Conservation (phyloP, 176 grass and related monocot species). For the Oryza meridionalis region DNA sequence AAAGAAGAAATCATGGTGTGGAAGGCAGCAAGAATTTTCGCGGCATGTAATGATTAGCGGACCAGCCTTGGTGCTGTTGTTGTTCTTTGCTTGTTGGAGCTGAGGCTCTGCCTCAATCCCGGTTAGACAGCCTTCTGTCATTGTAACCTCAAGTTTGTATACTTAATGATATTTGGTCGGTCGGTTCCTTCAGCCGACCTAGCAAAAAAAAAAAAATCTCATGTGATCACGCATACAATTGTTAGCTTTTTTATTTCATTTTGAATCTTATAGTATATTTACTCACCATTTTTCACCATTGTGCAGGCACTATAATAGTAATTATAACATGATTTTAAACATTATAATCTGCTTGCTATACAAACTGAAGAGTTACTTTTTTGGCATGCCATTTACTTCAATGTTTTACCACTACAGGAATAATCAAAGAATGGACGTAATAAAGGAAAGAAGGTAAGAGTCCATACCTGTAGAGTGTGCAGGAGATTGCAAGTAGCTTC, state of each 20-base stretch:
- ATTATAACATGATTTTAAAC: not conserved
- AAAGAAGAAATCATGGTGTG: too few relatives aligned
- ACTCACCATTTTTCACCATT: not conserved
- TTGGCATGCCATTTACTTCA: not conserved
- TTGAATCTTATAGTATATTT: not conserved
- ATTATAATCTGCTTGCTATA: not conserved
- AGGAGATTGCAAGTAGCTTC: conserved; percentile 73
- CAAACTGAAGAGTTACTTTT: not conserved
- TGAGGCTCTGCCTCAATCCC: too few relatives aligned
- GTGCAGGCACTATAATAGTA: not conserved
- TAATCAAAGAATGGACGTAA: not conserved
- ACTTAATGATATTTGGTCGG: too few relatives aligned
- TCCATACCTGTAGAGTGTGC: conserved; percentile 61
- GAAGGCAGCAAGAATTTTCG: too few relatives aligned
- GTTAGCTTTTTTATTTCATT: not conserved
- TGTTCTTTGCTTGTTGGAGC: too few relatives aligned
- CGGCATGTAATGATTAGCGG: too few relatives aligned
- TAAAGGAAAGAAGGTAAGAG: not conserved
- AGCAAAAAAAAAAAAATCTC: not conserved
- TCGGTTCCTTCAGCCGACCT: too few relatives aligned
- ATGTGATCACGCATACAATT: not conserved
- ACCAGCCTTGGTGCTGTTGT: too few relatives aligned
- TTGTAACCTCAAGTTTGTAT: too few relatives aligned
- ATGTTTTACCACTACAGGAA: not conserved
- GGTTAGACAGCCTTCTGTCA: too few relatives aligned